Evolutionary conservation across 352 stramenopile genomes (phyloP).

Genomic region (Pythium volutum): DNA sequence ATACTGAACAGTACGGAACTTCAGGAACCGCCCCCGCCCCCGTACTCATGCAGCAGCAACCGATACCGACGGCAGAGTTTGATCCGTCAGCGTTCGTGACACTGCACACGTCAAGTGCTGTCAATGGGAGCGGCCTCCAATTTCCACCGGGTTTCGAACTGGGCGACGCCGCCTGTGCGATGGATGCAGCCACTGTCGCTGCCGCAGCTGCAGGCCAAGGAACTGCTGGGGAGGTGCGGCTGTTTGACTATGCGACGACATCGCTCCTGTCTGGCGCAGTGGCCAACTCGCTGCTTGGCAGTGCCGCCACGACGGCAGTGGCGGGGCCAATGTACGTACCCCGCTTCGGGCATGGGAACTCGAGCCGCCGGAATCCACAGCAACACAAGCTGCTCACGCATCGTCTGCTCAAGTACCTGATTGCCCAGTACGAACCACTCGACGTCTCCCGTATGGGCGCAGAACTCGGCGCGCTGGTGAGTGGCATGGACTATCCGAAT

Average conservation of each 20-base stretch:
- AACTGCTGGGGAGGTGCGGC: slow-evolving; percentile 33
- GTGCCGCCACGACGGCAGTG: not conserved
- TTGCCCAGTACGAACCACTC: slow-evolving; percentile 72
- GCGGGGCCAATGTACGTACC: slow-evolving; percentile 7
- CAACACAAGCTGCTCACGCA: slow-evolving; percentile 69
- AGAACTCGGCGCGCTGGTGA: slow-evolving; percentile 58
- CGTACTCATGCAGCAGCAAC: not conserved
- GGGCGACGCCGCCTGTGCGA: slow-evolving; percentile 26
- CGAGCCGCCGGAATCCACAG: slow-evolving; percentile 16
- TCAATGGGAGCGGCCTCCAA: slow-evolving; percentile 32
- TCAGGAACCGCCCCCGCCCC: not conserved
- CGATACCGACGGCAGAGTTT: slow-evolving; percentile 35
- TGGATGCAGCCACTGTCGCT: slow-evolving; percentile 38
- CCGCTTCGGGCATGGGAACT: not conserved
- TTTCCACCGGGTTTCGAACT: slow-evolving; percentile 62
- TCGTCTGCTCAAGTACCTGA: slow-evolving; percentile 68
- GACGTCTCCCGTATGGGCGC: slow-evolving; percentile 65
- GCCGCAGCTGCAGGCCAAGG: slow-evolving; percentile 16
- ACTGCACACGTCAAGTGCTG: slow-evolving; percentile 27
- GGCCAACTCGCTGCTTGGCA: slow-evolving; percentile 20
- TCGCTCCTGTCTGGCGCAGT: slow-evolving; percentile 31
- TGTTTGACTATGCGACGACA: slow-evolving; percentile 48
- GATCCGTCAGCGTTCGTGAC: slow-evolving; percentile 65
- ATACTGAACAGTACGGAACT: slow-evolving; percentile 23
- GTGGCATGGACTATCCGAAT: slow-evolving; percentile 34